Base-by-base conservation (phyloP, 768 basidiomycete species). In the Russula olivacea region DNA sequence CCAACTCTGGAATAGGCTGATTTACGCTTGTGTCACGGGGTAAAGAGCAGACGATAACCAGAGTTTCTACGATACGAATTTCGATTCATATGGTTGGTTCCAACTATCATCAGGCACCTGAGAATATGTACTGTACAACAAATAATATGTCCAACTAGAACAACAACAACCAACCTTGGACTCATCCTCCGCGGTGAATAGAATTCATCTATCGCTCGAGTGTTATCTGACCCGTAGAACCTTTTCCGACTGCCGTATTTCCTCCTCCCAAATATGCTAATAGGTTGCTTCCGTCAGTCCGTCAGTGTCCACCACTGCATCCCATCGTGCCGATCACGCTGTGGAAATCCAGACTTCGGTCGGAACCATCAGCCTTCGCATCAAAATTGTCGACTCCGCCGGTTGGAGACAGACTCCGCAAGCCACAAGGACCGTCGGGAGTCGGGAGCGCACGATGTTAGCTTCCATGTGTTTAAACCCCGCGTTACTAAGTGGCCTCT, bases 301-400 rank as follows among this genome's bases (percentile, higher is more conserved):
- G 34, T 11, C 34, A 34, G 10, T 34, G 34, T 11, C 34, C 11
- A 2, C 11, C 34, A 11, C 34, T 2, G 38, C 38, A 15, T n/a
- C 66, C 67, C 57, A 61, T 53, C 12, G 67, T 61, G 7, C 58
- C 55, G 12, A 67, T 55, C 36, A 67, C 49, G 25, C 61, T 45
- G 14, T 30, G 28, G 55, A 58, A 36, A 68, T 19, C 66, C 66
- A 28, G 58, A 55, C 34, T 57, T 54, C 25, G 53, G 62, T 63
- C 10, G 57, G 58, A 4, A 49, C 66, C 8, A 58, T 48, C 17
- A 68, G 59, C 32, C n/a, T 40, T 55, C 11, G 45, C 5, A 21
- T 58, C 55, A 51, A 4, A 17, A 49, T 47, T 28, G 54, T 63
- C 43, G n/a, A 34, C 19, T 52, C 63, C 12, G 66, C 5, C 50